Evolutionary conservation across 495 filamentous ascomycete genomes (phyloP), one percentile per base, ranked within the genome.

Genomic region (Letharia lupina): DNA sequence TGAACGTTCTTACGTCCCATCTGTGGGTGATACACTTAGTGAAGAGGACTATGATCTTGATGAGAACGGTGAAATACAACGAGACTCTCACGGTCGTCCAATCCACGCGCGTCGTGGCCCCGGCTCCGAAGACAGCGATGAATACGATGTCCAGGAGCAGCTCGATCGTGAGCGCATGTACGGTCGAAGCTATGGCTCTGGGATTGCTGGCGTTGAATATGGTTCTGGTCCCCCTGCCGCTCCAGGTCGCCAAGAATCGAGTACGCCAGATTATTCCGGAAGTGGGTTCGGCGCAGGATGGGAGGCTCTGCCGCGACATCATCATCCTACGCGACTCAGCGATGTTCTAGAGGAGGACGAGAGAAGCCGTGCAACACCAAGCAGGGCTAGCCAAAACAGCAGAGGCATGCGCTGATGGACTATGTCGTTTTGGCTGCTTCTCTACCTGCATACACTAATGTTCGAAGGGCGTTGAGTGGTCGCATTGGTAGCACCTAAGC

Each of bases 301-400:
- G 93, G 91, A 94, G 62, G 74, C 81, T 12, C 66, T 81, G 59
- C 85, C 89, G n/a, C 81, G 93, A 60, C 94, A 97, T 77, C 93
- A 96, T 71, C 94, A 98, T 77, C 93, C 93, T 0, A 97, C 93
- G 4, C 80, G 94, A 62, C 77, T 98, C 65, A 97, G 94, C 73
- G 94, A 98, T 79, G 93, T 98, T 15, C 81, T 94, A 13, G 94
- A 98, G 61, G 82, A 84, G 65, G 82, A 85, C 67, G 82, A 85
- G 69, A 78, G 77, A 63, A 85, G 84, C 65, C 76, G 84, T 52
- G 86, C 84, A 45, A 87, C 79, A 68, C 80, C 81, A 9, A 83
- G 81, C 68, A 79, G 82, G 56, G 84, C 83, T 28, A 85, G 84
- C 61, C 74, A 77, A 61, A 70, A 65, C 11, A 76, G 74, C 52